phyloP scores from a whole-genome alignment of 2,329 filamentous ascomycete species.

The Botryosphaeria dothidea region DNA sequence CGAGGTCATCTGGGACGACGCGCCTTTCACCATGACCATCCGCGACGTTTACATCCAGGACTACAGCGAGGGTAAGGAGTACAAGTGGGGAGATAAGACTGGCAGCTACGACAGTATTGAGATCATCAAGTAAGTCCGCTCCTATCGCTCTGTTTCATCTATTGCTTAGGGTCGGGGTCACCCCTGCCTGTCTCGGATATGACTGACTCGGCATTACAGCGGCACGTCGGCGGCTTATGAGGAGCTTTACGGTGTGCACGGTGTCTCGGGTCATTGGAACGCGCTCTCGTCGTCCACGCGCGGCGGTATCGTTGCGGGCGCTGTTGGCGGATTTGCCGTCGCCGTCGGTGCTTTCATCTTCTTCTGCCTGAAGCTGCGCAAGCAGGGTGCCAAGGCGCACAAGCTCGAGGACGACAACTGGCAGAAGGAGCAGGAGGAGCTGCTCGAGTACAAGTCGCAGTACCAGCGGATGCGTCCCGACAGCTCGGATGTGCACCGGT shows the following conservation, averaged over 20 bases:
- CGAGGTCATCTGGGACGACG: slow-evolving; percentile 64
- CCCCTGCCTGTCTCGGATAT: background rate
- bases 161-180: background rate
- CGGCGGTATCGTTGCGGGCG: slow-evolving; percentile 31
- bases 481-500: slow-evolving; percentile 11
- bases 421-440: slow-evolving; percentile 33
- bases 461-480: slow-evolving; percentile 11
- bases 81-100: slow-evolving; percentile 62
- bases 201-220: slow-evolving; percentile 21
- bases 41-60: slow-evolving; percentile 60
- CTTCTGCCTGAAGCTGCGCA: slow-evolving; percentile 42
- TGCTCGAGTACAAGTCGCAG: slow-evolving; percentile 21
- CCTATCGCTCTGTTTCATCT: slow-evolving; percentile 21
- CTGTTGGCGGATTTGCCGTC: slow-evolving; percentile 31
- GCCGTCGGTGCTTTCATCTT: slow-evolving; percentile 31
- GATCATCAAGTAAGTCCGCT: slow-evolving; percentile 40
- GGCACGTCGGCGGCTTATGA: slow-evolving; percentile 38
- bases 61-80: slow-evolving; percentile 61
- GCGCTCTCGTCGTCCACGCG: slow-evolving; percentile 35
- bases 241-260: slow-evolving; percentile 37
- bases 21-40: slow-evolving; percentile 74
- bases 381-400: slow-evolving; percentile 36
- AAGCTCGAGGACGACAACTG: slow-evolving; percentile 33
- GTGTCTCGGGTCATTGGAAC: slow-evolving; percentile 36
- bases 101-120: slow-evolving; percentile 62